phyloP scores from a whole-genome alignment of 2,329 filamentous ascomycete species.

The Fonsecaea pedrosoi region DNA sequence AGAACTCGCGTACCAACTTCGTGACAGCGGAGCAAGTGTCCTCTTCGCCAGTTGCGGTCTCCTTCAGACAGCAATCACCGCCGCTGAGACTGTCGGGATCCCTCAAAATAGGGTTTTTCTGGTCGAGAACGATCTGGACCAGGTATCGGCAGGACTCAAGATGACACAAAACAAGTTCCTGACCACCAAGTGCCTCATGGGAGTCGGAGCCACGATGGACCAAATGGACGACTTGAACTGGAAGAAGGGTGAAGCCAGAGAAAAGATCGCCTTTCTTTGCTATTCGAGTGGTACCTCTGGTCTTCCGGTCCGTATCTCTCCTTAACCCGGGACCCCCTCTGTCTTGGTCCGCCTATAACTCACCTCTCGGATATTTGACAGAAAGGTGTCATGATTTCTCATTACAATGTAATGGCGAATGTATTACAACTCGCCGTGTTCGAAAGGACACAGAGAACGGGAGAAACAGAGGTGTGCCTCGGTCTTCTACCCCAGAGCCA shows the following conservation, averaged over 20 bases:
- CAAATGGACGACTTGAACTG: slow-evolving; percentile 49
- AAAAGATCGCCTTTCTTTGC: slow-evolving; percentile 75
- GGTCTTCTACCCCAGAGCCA: slow-evolving; percentile 80
- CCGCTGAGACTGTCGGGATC: slow-evolving; percentile 68
- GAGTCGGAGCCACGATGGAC: slow-evolving; percentile 59
- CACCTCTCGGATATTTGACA: neutral
- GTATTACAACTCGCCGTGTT: slow-evolving; percentile 52
- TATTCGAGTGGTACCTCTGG: slow-evolving; percentile 83
- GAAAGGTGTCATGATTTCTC: slow-evolving; percentile 81
- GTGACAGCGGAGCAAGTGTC: slow-evolving; percentile 70
- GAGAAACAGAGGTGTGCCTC: slow-evolving; percentile 57
- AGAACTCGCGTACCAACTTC: slow-evolving; percentile 75
- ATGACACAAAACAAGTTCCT: slow-evolving; percentile 66
- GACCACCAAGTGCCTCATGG: slow-evolving; percentile 60
- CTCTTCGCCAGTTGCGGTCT: slow-evolving; percentile 75
- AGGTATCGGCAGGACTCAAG: slow-evolving; percentile 38
- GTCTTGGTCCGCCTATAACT: too few relatives aligned
- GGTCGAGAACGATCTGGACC: slow-evolving; percentile 63
- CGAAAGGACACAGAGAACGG: slow-evolving; percentile 47
- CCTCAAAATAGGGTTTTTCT: slow-evolving; percentile 70
- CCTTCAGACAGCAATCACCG: slow-evolving; percentile 67
- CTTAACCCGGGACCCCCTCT: neutral
- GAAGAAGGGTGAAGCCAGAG: slow-evolving; percentile 53
- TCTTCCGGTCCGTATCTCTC: slow-evolving; percentile 63
- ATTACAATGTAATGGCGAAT: slow-evolving; percentile 76